Conservation (phyloP, 179 eudicot genomes). For the Actinidia chinensis region DNA sequence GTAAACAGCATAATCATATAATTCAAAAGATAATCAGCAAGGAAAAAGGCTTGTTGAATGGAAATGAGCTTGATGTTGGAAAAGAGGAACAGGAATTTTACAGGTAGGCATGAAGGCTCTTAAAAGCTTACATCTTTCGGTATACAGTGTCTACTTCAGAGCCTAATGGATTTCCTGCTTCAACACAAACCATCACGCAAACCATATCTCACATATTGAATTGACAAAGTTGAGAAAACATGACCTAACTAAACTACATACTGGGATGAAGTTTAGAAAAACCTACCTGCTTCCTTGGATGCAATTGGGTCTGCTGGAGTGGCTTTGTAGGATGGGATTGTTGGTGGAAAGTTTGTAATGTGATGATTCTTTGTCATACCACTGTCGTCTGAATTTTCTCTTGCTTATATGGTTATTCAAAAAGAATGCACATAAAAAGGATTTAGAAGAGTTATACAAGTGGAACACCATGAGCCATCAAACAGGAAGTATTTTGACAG, state of each 20-base stretch:
- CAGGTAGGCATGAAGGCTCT: background rate
- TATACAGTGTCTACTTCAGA: conserved; percentile 29
- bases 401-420: conserved; percentile 19
- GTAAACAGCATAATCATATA: no score
- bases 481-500: background rate
- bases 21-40: background rate
- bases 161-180: conserved; percentile 47
- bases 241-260: conserved; percentile 11
- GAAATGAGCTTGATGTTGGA: background rate
- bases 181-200: conserved; percentile 26
- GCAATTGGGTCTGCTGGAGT: conserved; percentile 31
- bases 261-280: conserved; percentile 9
- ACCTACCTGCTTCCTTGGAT: conserved; percentile 44
- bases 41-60: conserved; percentile 1
- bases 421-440: conserved; percentile 3
- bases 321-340: conserved; percentile 31
- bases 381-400: conserved; percentile 29
- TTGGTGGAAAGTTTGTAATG: conserved; percentile 32
- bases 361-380: conserved; percentile 24
- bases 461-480: background rate
- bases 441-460: background rate
- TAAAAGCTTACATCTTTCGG: conserved; percentile 38
- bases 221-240: background rate
- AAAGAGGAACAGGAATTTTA: background rate
- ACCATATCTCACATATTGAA: background rate